Base-by-base conservation (phyloP, 2,329 filamentous ascomycete species). In the Colletotrichum godetiae region DNA sequence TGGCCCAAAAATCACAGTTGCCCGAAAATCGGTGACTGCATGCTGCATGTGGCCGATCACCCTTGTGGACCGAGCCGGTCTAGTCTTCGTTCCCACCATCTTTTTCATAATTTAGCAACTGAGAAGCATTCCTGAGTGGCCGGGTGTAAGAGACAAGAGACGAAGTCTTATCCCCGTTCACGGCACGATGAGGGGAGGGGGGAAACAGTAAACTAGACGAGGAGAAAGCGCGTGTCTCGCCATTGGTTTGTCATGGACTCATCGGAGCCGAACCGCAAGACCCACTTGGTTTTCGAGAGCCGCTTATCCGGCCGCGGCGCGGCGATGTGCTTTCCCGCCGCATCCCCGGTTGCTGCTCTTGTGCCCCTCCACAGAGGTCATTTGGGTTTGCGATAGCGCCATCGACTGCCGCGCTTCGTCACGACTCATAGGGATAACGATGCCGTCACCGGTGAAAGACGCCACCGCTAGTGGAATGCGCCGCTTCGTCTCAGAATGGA, bases 231-330 rank as follows among this genome's bases (percentile, higher is more conserved):
- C 42, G 60, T 37, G 56, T 33, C 15, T 22, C n/a, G 33, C 58
- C 53, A 74, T 72, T 74, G 72, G 63, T 46, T 67, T 57, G 57
- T 63, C 37, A 46, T 63, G 22, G n/a, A 31, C 35, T 42, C 29
- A 67, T 74, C 72, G 68, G 72, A 74, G 72, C 72, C 72, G 72
- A 72, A 46, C 11, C 57, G 71, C 37, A 61, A 46, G 56, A 67
- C 63, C 69, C 65, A 67, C 68, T 67, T 58, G 24, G 52, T 7
- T 31, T n/a, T 61, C 24, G 24, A 57, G 29, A 10, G 37, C 52
- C 64, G 52, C 58, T 65, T 65, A 70, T 15, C 66, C 60, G 70
- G 70, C 69, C 59, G 60, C 60, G 53, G 46, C 27, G 60, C 42
- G 49, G 29, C 52, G 69, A 58, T 49, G 55, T 37, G 60, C 55